phyloP scores from a whole-genome alignment of 2,329 filamentous ascomycete genomes.

The Colletotrichum gloeosporioides region DNA sequence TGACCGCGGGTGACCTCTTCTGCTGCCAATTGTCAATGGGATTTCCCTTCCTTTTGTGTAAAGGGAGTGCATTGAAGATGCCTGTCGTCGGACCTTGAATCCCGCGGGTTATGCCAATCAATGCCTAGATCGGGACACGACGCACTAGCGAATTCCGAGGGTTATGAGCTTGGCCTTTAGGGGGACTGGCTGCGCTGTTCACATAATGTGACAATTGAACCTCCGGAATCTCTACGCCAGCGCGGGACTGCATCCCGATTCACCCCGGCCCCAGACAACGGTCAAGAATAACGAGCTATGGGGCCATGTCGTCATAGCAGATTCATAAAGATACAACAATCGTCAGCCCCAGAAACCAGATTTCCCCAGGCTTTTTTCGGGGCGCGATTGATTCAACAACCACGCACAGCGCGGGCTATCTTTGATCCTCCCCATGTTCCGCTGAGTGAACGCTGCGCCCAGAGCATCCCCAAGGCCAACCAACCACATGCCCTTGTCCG shows the following conservation, averaged over 20 bases:
- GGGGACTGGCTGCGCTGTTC: neutral
- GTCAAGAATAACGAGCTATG: neutral
- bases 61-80: neutral
- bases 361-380: neutral
- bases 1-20: neutral
- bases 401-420: neutral
- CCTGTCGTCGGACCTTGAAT: neutral
- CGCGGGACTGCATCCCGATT: neutral
- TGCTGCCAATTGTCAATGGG: neutral
- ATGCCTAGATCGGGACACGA: neutral
- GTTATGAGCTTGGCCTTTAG: neutral
- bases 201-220: neutral
- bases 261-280: neutral
- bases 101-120: neutral
- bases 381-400: neutral
- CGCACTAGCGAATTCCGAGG: neutral
- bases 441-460: neutral
- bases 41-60: neutral
- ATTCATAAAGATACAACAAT: neutral
- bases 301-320: neutral
- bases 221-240: neutral
- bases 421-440: neutral
- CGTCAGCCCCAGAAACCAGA: neutral
- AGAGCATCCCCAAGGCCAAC: neutral
- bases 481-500: neutral